phyloP scores from a whole-genome alignment of 371 early-diverging fungal genomes.

The Capillidium heterosporum region DNA sequence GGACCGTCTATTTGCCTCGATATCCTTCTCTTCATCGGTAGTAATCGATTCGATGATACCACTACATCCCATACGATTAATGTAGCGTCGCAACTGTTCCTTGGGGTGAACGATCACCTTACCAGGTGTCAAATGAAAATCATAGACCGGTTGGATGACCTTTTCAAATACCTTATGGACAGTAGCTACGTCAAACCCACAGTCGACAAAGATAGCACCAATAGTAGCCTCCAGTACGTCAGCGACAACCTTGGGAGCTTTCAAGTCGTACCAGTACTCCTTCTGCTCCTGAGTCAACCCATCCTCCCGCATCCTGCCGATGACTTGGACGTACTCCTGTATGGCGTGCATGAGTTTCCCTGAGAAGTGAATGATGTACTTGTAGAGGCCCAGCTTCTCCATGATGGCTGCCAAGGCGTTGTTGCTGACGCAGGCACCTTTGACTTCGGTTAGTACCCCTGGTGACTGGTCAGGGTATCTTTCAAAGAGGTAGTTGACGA shows the following conservation, averaged over 20 bases:
- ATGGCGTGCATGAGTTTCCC: slow-evolving; percentile 25
- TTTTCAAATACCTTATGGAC: slow-evolving; percentile 25
- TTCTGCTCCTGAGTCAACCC: slow-evolving; percentile 14
- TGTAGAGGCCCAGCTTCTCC: slow-evolving; percentile 34
- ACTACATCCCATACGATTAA: slow-evolving; percentile 26
- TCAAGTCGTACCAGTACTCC: slow-evolving; percentile 50
- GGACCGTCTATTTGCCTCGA: slow-evolving; percentile 14
- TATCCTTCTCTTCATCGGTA: slow-evolving; percentile 19
- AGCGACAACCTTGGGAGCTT: slow-evolving; percentile 69
- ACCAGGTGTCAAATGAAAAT: slow-evolving; percentile 29
- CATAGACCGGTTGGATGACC: slow-evolving; percentile 28
- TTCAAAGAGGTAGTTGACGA: slow-evolving; percentile 48
- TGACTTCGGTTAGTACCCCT: slow-evolving; percentile 47
- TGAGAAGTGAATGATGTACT: slow-evolving; percentile 44
- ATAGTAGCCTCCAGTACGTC: slow-evolving; percentile 77
- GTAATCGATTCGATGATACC: slow-evolving; percentile 9
- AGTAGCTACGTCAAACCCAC: slow-evolving; percentile 37
- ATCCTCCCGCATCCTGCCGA: slow-evolving; percentile 20
- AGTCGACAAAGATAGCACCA: slow-evolving; percentile 80
- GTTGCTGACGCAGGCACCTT: slow-evolving; percentile 78
- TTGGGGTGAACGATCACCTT: slow-evolving; percentile 30
- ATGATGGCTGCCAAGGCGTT: slow-evolving; percentile 59
- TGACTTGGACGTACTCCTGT: slow-evolving; percentile 17
- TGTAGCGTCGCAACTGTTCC: slow-evolving; percentile 16
- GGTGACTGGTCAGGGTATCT: slow-evolving; percentile 36